Evolutionary conservation across 306 rosid genomes (phyloP), one percentile per base, ranked within the genome.

Genomic region (Pachyrhizus erosus): DNA sequence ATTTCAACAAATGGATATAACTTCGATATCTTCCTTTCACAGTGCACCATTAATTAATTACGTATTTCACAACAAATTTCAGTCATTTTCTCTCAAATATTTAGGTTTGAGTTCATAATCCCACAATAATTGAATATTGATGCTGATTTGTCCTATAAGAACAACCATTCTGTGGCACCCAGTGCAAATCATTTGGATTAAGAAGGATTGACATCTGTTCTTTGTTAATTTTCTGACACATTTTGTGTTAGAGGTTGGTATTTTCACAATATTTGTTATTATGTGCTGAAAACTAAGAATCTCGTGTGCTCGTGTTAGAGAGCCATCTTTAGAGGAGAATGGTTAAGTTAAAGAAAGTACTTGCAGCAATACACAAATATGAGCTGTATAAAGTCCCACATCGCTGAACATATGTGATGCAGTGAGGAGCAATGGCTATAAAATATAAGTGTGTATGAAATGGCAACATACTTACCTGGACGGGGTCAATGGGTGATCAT

Each of bases 401-500:
- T 51, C 15, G 54, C 8, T 15, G 20, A 15, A 48, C 5, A 1
- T 0, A 5, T 0, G 0, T 5, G 2, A 15, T 27, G 8, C 5
- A 51, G 23, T 17, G 10, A n/a, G 3, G 10, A 51, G 9, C 0
- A 5, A 6, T 3, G 9, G 3, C 0, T 51, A 51, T 18, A 51
- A 51, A 17, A n/a, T 0, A 17, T 0, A 51, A 1, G 24, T 51
- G 58, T 51, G 58, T 51, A 6, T 5, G 58, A 15, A 0, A 0
- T 7, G 0, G 26, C 0, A 48, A 84, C 4, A 7, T 45, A 88
- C 88, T 85, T 88, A 90, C 92, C 90, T 88, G 91, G 92, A 87
- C 90, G 92, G 89, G 89, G 87, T 87, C 88, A 2, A 88, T 91
- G 86, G 84, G 82, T 18, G 92, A 86, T 90, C 96, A 77, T 0